Base-by-base conservation (phyloP, 2,329 filamentous ascomycete genomes). In the Fusarium sp. region DNA sequence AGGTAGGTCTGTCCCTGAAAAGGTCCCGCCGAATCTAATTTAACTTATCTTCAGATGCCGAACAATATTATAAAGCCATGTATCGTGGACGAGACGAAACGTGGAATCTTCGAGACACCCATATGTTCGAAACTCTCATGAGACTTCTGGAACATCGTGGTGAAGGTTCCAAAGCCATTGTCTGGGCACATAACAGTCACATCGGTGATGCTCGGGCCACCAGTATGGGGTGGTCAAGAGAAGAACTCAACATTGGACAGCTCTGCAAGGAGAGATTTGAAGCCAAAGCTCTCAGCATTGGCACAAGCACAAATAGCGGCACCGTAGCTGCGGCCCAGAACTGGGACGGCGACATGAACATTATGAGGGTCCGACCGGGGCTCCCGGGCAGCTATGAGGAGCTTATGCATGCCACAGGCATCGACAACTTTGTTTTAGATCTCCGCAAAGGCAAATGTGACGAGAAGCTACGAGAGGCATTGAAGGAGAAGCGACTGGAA, bases 141-240 rank as follows among this genome's bases (percentile, higher is more conserved):
- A 67, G 64, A 57, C 55, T 71, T 42, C 50, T 71, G 27, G 50
- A 71, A 33, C 64, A 69, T 35, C 64, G 68, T 8, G 59, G 64
- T 10, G 26, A 23, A 13, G 49, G 20, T 11, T 64, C 64, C 17
- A 69, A 69, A 15, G 64, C 69, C 41, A 69, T 71, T 14, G 58
- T 71, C 14, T 71, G 68, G 69, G 64, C 68, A 27, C 68, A 71
- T 35, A 69, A 71, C 38, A 71, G 69, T 13, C 64, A 71, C 14
- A 41, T 69, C 26, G 69, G 64, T 12, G 67, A 71, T 37, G 68
- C 64, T 11, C 59, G 64, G 9, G 55, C 69, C n/a, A 71, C 68
- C 3, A 71, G 58, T 38, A 71, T 71, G 63, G 65, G 69, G 23
- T 71, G 68, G 54, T 52, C 69, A 2, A 67, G 54, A 26, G 54